Conservation (phyloP, 176 grass and related monocot species). For the Triticum dicoccoides region DNA sequence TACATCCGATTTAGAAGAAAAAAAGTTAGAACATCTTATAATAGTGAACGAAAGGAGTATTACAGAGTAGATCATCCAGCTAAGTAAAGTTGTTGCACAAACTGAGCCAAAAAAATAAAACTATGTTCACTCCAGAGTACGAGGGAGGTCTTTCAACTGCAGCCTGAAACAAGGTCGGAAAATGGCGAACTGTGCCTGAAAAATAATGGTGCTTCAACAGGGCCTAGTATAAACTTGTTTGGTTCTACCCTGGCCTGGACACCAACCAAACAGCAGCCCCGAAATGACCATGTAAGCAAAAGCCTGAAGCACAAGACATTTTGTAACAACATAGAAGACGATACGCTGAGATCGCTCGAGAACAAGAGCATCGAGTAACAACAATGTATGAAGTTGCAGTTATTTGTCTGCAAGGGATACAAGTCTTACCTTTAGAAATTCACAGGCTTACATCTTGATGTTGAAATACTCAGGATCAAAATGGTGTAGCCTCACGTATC, state of each 20-base stretch:
- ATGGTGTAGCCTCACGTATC: constrained; percentile 85
- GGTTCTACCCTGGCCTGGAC: no score
- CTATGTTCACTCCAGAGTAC: neutral
- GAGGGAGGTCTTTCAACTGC: neutral
- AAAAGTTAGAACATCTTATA: no score
- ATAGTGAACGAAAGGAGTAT: neutral
- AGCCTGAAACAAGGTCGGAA: neutral
- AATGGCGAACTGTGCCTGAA: no score
- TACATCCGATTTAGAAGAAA: no score
- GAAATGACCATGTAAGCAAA: neutral
- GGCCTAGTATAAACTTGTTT: no score
- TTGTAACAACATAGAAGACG: neutral
- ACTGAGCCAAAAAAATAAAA: neutral
- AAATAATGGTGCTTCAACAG: no score
- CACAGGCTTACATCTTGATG: constrained; percentile 52
- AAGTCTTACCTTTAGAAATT: neutral
- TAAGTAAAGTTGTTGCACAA: neutral
- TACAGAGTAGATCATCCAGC: neutral
- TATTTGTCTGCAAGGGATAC: neutral
- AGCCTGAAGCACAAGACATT: neutral
- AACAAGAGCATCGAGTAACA: neutral
- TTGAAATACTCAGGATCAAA: constrained; percentile 86
- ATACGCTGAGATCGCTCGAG: neutral
- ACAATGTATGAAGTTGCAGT: neutral
- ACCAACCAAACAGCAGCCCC: no score